These are phyloP conservation scores for Nemania sp. DNA, from an alignment of 2,329 filamentous ascomycete species.

Conservation along the genomic window DNA sequence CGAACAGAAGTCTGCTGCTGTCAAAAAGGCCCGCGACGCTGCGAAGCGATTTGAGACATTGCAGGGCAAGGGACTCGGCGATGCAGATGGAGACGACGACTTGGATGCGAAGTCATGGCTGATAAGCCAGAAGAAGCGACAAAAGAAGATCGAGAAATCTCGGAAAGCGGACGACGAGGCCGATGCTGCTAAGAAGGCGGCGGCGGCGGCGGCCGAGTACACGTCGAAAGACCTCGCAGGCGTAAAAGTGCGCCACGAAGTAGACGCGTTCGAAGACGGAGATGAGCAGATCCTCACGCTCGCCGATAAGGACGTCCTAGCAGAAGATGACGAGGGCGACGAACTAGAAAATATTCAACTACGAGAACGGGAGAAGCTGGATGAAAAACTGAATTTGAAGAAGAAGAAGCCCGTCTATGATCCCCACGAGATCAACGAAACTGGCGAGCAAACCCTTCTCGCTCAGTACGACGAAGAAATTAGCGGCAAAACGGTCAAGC, in stretches of 20 bases:
- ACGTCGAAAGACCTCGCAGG: constrained; percentile 85
- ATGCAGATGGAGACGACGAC: constrained; percentile 66
- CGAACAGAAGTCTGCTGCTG: constrained; percentile 77
- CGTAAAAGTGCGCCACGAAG: constrained; percentile 88
- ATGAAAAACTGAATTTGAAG: constrained; percentile 80
- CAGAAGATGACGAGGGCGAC: constrained; percentile 81
- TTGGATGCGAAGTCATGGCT: constrained; percentile 86
- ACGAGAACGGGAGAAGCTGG: constrained; percentile 70
- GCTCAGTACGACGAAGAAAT: constrained; percentile 97
- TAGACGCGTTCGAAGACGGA: constrained; percentile 77
- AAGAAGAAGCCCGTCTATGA: constrained; percentile 91
- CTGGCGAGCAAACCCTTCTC: constrained; percentile 69
- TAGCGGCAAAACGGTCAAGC: constrained; percentile 82
- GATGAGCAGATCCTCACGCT: constrained; percentile 90
- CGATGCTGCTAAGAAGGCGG: constrained; percentile 71
- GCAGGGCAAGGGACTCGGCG: constrained; percentile 82
- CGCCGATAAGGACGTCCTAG: constrained; percentile 85
- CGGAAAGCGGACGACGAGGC: constrained; percentile 74
- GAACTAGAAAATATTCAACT: constrained; percentile 81
- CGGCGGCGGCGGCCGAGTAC: constrained; percentile 69
- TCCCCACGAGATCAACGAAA: constrained; percentile 72
- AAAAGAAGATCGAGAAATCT: constrained; percentile 84
- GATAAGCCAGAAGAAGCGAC: constrained; percentile 85
- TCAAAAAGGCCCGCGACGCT: constrained; percentile 84
- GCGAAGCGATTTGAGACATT: constrained; percentile 76